phyloP scores from a whole-genome alignment of 1,284 basidiomycete genomes.

The Cryptococcus depauperatus region DNA sequence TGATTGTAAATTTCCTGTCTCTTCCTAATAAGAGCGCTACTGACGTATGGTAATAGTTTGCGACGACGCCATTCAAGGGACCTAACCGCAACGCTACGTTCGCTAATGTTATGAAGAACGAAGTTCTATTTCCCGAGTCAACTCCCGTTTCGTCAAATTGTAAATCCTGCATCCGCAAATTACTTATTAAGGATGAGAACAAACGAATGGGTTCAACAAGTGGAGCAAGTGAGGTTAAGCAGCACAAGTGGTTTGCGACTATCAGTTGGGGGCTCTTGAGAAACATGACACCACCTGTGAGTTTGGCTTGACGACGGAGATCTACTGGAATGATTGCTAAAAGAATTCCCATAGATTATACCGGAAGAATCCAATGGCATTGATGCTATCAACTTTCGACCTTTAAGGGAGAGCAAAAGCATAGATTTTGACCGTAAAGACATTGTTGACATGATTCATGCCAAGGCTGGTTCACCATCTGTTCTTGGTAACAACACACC shows the following conservation, averaged over 20 bases:
- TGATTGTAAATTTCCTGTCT: conserved; percentile 73
- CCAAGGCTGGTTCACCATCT: conserved; percentile 39
- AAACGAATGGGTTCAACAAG: conserved; percentile 81
- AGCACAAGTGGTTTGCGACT: conserved; percentile 95
- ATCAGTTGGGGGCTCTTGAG: conserved; percentile 95
- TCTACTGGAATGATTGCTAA: not conserved
- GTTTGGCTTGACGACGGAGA: conserved; percentile 4
- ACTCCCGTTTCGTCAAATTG: conserved; percentile 74
- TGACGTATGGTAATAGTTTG: conserved; percentile 57
- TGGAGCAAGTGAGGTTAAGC: conserved; percentile 96
- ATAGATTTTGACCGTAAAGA: conserved; percentile 59
- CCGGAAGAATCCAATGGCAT: conserved; percentile 71
- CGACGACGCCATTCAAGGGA: conserved; percentile 98
- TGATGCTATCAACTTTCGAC: conserved; percentile 84
- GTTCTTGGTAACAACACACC: conserved; percentile 47
- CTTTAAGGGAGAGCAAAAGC: conserved; percentile 79
- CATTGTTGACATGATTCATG: conserved; percentile 39
- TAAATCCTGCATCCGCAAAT: conserved; percentile 77
- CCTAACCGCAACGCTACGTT: conserved; percentile 91
- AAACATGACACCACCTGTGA: conserved; percentile 83
- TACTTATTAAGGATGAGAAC: conserved; percentile 89
- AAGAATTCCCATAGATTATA: conserved; percentile 57
- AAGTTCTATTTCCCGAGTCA: conserved; percentile 79
- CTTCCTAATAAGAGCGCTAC: not conserved
- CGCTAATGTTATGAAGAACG: conserved; percentile 81